Percentiles rank a stretch among this genome's conserved stretches.
These are phyloP conservation scores for Suillus sp. DNA, from an alignment of 768 basidiomycete species.

Conservation along the genomic window DNA sequence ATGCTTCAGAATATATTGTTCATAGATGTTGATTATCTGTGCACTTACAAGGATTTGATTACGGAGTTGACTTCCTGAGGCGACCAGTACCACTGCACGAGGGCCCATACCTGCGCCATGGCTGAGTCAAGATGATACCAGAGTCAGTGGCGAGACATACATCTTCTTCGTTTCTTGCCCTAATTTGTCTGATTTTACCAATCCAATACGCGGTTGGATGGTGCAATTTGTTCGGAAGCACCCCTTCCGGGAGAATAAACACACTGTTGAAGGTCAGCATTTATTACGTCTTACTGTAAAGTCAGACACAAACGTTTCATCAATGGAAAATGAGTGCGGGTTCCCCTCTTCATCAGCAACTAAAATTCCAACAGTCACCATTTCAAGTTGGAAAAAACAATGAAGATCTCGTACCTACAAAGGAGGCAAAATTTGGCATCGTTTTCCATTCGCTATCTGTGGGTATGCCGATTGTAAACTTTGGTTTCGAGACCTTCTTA, in stretches of 20 bases:
- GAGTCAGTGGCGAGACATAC: slow-evolving; percentile 21
- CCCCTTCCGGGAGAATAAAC: slow-evolving; percentile 43
- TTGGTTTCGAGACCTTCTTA: slow-evolving; percentile 20
- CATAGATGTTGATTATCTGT: neutral
- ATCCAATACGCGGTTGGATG: slow-evolving; percentile 53
- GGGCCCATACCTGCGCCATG: slow-evolving; percentile 49
- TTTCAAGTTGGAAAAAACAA: neutral
- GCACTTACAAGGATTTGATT: slow-evolving; percentile 52
- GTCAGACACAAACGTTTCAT: slow-evolving; percentile 39
- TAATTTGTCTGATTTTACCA: slow-evolving; percentile 49
- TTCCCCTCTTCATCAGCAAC: slow-evolving; percentile 20
- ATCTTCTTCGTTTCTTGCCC: slow-evolving; percentile 32
- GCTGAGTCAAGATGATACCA: neutral
- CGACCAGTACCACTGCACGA: slow-evolving; percentile 59
- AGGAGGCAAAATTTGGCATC: slow-evolving; percentile 17
- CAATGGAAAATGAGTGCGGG: slow-evolving; percentile 27
- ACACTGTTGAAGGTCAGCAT: slow-evolving; percentile 33
- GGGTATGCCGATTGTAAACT: slow-evolving; percentile 7
- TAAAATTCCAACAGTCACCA: slow-evolving; percentile 1
- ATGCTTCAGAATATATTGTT: neutral
- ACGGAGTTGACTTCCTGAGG: slow-evolving; percentile 46
- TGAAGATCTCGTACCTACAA: slow-evolving; percentile 21
- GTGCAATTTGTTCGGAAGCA: slow-evolving; percentile 25
- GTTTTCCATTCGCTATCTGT: slow-evolving; percentile 18
- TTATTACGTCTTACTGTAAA: neutral